Conservation (phyloP, 2,329 filamentous ascomycete genomes). For the Scytalidium lignicola region DNA sequence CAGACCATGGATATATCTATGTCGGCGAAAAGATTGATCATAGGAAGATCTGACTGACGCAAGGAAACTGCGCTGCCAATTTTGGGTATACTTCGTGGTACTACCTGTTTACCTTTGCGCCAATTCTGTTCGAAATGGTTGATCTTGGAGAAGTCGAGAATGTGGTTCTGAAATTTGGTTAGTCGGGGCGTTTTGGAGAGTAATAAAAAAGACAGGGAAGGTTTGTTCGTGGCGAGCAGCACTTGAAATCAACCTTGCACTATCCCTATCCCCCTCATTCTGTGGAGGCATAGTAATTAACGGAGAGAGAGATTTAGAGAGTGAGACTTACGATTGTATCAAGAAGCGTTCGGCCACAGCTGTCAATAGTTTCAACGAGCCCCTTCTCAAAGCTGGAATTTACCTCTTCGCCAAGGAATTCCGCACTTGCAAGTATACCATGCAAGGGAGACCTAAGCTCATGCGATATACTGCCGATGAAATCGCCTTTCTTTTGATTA, state of each 20-base stretch:
- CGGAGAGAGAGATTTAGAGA: not conserved
- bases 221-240: not conserved
- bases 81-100: slow-evolving; percentile 3
- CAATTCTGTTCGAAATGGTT: slow-evolving; percentile 29
- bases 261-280: too few species aligned
- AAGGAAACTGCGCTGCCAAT: slow-evolving; percentile 9
- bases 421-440: slow-evolving; percentile 48
- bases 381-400: slow-evolving; percentile 24
- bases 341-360: slow-evolving; percentile 32
- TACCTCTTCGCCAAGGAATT: slow-evolving; percentile 41
- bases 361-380: slow-evolving; percentile 31
- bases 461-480: slow-evolving; percentile 55
- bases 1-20: slow-evolving; percentile 26
- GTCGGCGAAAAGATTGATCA: slow-evolving; percentile 29
- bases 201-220: not conserved
- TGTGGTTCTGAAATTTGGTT: slow-evolving; percentile 27
- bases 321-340: slow-evolving; percentile 29
- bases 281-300: too few species aligned
- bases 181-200: not conserved
- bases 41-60: slow-evolving; percentile 25
- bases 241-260: too few species aligned
- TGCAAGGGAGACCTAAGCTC: slow-evolving; percentile 52
- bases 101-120: slow-evolving; percentile 18
- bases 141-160: slow-evolving; percentile 36
- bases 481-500: slow-evolving; percentile 50